These are phyloP conservation scores for Pochonia chlamydosporia DNA, from an alignment of 2,329 filamentous ascomycete species.

Conservation along the genomic window DNA sequence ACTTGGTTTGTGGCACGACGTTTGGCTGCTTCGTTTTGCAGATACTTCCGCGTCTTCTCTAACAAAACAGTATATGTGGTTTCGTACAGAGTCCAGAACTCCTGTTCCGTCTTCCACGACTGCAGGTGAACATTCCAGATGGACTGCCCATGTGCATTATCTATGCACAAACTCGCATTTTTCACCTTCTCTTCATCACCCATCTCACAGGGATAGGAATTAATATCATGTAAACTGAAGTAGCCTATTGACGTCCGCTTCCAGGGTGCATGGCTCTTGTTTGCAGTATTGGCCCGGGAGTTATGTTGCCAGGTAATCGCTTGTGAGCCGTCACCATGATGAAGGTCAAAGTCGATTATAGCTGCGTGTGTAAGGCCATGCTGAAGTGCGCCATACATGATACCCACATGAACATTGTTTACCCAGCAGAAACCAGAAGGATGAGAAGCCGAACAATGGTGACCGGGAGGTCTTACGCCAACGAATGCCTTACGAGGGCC, in stretches of 20 bases:
- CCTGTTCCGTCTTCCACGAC: conserved; percentile 71
- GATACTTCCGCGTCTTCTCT: conserved; percentile 72
- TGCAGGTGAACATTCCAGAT: conserved; percentile 96
- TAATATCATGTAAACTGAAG: conserved; percentile 96
- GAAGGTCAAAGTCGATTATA: conserved; percentile 87
- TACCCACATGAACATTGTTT: conserved; percentile 96
- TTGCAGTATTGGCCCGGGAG: conserved; percentile 51
- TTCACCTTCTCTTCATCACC: conserved; percentile 92
- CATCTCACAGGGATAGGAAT: conserved; percentile 92
- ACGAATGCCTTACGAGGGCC: conserved; percentile 79
- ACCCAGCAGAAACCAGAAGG: conserved; percentile 98
- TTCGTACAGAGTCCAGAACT: conserved; percentile 89
- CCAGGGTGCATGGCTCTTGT: conserved; percentile 67
- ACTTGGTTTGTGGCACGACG: conserved; percentile 52
- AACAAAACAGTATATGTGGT: conserved; percentile 70
- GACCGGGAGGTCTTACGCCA: conserved; percentile 85
- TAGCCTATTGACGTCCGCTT: conserved; percentile 90
- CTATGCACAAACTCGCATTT: conserved; percentile 89
- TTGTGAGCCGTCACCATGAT: conserved; percentile 94
- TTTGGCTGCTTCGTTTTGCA: conserved; percentile 66
- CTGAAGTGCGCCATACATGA: conserved; percentile 78
- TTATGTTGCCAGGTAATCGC: conserved; percentile 91
- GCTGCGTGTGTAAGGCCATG: conserved; percentile 90
- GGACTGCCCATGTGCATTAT: conserved; percentile 87
- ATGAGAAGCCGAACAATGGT: conserved; percentile 85